Evolutionary conservation across 2,329 filamentous ascomycete species (phyloP), one percentile per base, ranked within the genome.

Genomic region (Aspergillus phoenicis): DNA sequence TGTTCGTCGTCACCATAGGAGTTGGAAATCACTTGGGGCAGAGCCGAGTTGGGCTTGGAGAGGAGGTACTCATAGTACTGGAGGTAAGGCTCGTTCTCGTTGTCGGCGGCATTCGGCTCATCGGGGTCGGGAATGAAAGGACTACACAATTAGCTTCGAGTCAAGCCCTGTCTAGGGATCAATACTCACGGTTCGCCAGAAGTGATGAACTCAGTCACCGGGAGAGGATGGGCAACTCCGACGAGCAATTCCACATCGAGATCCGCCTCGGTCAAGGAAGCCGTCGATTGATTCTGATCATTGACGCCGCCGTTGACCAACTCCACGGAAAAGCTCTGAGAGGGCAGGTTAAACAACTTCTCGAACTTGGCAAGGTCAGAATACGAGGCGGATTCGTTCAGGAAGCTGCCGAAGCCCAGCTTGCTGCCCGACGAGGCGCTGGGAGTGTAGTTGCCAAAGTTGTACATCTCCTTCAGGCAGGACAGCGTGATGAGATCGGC

Each of bases 21-120:
- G 11, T 85, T 87, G 56, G 82, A 84, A 68, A 91, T 83, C 15
- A 87, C 84, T 51, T 86, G 82, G 0, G 89, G 88, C 1, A 91
- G 78, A 6, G 78, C 70, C 0, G 74, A 68, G 57, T 83, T 73
- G 20, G 74, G 68, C 62, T 83, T 81, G 1, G 76, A 73, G 0
- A 88, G 80, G 2, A 89, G 72, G 72, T 85, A 85, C 59, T 84
- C 80, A 7, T 90, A 78, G 78, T 85, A 90, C 13, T 81, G 81
- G 1, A 90, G 78, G 73, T 90, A 91, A 0, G 88, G 88, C 76
- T 91, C 89, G 72, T 91, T 91, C 65, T 80, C 82, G 71, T 87
- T 82, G 24, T 70, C 77, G 8, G 66, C 33, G 8, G 56, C 30
- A 33, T 65, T 68, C 11, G 63, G 65, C 51, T 66, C 75, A 20